Evolutionary conservation across 805 yeast genomes (phyloP), one percentile per base, ranked within the genome.

Genomic region (Maudiozyma pseudohumilis): DNA sequence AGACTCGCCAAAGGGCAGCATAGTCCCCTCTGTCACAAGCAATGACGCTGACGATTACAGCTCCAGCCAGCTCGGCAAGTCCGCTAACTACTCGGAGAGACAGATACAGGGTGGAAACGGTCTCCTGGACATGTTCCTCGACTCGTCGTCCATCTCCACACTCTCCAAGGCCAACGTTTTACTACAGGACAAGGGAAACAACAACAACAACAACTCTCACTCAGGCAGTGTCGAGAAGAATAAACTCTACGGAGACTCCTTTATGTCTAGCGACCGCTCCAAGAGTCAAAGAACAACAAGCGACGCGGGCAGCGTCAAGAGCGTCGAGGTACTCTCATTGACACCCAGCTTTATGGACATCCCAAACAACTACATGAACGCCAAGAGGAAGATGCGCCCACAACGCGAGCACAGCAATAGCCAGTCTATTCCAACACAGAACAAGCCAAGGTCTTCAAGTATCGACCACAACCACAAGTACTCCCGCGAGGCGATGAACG

Each of bases 321-420:
- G 60, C 36, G 66, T 63, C 5, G 70, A 64, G 41, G 68, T 62
- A 5, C 38, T 64, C 11, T 61, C 68, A 0, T 38, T 65, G 31
- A 64, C 66, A 5, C 68, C 70, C 6, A 57, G 65, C 32, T 64
- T 64, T 36, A 55, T 61, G 56, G 70, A 65, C 42, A 58, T 58
- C 27, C 62, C 63, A 6, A 56, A 50, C 1, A 32, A 34, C 28
- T 40, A 36, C 8, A 17, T 21, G 11, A 31, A 23, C 13, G n/a
- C 29, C 9, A 29, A 34, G 28, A 36, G 38, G 20, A 34, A 30
- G 12, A 13, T 9, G 4, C 32, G 23, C 11, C 16, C 23, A 13
- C 18, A 25, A 11, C 26, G 28, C 21, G 32, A 32, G 4, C 12
- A 20, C 7, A 35, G 17, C 10, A 13, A n/a, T 16, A 2, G 24